Evolutionary conservation across 1,284 basidiomycete species (phyloP).

Genomic region (Puccinia sorghi): DNA sequence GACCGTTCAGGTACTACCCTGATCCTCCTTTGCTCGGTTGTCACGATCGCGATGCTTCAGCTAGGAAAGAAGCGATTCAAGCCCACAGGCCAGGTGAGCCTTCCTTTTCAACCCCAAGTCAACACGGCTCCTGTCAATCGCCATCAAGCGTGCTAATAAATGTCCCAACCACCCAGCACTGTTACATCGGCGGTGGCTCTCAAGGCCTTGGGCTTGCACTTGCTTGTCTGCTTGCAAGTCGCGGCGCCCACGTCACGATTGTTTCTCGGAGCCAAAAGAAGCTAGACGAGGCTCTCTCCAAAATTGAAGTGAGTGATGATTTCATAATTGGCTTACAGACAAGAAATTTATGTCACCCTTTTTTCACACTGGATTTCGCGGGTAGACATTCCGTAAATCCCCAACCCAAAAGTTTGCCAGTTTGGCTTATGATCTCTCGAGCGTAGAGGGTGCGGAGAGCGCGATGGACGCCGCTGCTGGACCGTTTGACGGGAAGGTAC

Average conservation of each 20-base stretch:
- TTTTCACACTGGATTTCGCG: background rate
- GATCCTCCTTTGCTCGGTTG: constrained; percentile 13
- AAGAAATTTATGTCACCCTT: too few species aligned
- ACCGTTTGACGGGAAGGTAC: constrained; percentile 64
- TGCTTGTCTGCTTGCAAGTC: constrained; percentile 68
- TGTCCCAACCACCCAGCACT: constrained; percentile 62
- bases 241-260: constrained; percentile 77
- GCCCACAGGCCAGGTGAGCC: constrained; percentile 17
- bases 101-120: background rate
- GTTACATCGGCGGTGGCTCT: constrained; percentile 78
- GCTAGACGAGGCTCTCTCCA: constrained; percentile 65
- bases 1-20: constrained; percentile 4
- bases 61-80: constrained; percentile 33
- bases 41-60: constrained; percentile 35
- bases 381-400: constrained; percentile 58
- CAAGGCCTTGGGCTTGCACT: constrained; percentile 75
- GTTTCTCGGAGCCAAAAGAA: constrained; percentile 71
- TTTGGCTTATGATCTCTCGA: constrained; percentile 68
- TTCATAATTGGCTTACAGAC: background rate
- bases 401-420: constrained; percentile 65
- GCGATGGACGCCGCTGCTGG: constrained; percentile 68
- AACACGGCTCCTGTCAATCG: background rate
- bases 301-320: constrained; percentile 65
- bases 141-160: constrained; percentile 47
- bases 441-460: constrained; percentile 62